Evolutionary conservation across 192 early-diverging fungal genomes (phyloP).

Genomic region (Backusella morwellensis): DNA sequence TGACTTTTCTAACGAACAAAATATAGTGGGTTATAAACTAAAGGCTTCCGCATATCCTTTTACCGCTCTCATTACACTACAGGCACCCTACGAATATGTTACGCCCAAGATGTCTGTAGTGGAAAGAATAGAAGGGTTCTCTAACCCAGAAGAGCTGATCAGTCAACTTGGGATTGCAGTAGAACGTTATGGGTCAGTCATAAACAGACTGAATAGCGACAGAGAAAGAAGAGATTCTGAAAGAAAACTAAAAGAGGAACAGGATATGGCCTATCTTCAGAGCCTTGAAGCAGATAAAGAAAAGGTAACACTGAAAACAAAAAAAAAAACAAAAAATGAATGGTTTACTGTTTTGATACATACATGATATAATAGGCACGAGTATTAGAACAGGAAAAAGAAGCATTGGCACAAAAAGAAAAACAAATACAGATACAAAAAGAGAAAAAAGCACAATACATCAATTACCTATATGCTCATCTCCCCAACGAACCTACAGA

Average conservation of each 20-base stretch:
- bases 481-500: neutral
- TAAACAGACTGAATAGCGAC: constrained; percentile 58
- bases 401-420: constrained; percentile 47
- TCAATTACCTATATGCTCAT: neutral
- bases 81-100: constrained; percentile 20
- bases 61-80: constrained; percentile 68
- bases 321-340: neutral
- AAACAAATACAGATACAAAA: neutral
- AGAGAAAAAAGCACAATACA: constrained; percentile 43
- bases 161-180: constrained; percentile 47
- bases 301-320: constrained; percentile 38
- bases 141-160: constrained; percentile 49
- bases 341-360: neutral
- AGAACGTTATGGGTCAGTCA: constrained; percentile 50
- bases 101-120: constrained; percentile 53
- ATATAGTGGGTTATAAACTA: constrained; percentile 60
- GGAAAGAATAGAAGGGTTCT: constrained; percentile 62
- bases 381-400: constrained; percentile 14
- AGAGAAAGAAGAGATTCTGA: constrained; percentile 66
- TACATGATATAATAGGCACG: neutral
- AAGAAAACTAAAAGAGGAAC: constrained; percentile 74
- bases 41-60: constrained; percentile 80
- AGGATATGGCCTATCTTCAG: constrained; percentile 85
- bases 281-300: constrained; percentile 81
- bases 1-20: neutral